These are phyloP conservation scores for Candida manassasensis DNA, from an alignment of 805 yeast species.

Conservation along the genomic window DNA sequence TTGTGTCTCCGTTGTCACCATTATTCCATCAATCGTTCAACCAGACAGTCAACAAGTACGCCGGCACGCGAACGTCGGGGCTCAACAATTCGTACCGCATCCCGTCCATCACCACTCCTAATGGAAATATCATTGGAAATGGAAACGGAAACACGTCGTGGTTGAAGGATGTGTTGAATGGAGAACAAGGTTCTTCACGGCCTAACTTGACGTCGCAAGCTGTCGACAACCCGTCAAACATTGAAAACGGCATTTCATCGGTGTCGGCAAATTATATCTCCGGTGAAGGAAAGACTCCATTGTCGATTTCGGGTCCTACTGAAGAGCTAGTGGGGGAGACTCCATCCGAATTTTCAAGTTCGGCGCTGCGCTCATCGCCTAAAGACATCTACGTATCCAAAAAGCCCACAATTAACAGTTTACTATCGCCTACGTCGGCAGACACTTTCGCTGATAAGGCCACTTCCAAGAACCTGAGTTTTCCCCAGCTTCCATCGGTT, in stretches of 20 bases:
- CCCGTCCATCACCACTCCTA: neutral
- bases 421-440: conserved; percentile 24
- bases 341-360: no score
- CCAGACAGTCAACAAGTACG: conserved; percentile 12
- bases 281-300: no score
- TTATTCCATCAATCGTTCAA: conserved; percentile 35
- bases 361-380: no score
- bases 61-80: neutral
- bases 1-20: conserved; percentile 37
- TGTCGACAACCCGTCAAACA: no score
- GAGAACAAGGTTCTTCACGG: conserved; percentile 11
- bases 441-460: conserved; percentile 7
- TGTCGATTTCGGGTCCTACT: no score
- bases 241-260: no score
- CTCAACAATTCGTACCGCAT: conserved; percentile 4
- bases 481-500: neutral
- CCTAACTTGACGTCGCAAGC: neutral
- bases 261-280: no score
- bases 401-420: conserved; percentile 28
- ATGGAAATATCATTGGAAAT: conserved; percentile 2
- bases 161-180: conserved; percentile 27
- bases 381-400: conserved; percentile 10
- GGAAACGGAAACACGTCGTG: conserved; percentile 10
- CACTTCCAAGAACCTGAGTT: neutral
- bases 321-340: no score